These are phyloP conservation scores for Phytophthora pisi DNA, from an alignment of 352 stramenopile genomes.

Conservation along the genomic window DNA sequence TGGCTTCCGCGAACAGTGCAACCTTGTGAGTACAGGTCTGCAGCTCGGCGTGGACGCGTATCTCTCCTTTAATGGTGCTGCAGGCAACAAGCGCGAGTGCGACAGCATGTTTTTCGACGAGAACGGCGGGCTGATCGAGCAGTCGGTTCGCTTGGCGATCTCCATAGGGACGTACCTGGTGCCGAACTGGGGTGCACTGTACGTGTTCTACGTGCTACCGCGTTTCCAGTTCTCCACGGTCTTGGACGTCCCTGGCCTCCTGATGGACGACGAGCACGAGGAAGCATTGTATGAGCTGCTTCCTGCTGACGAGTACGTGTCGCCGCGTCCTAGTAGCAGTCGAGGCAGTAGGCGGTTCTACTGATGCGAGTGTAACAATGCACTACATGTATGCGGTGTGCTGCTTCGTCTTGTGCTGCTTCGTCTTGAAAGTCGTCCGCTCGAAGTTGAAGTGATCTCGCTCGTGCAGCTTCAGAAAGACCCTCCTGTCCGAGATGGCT, in stretches of 20 bases:
- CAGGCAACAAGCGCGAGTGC: constrained; percentile 47
- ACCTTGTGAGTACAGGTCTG: constrained; percentile 62
- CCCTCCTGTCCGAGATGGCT: constrained; percentile 1
- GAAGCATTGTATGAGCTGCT: constrained; percentile 23
- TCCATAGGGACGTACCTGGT: constrained; percentile 60
- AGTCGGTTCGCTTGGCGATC: constrained; percentile 56
- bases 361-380: constrained; percentile 10
- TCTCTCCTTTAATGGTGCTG: constrained; percentile 45
- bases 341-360: constrained; percentile 22
- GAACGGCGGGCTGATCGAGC: constrained; percentile 55
- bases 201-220: constrained; percentile 75
- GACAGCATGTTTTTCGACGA: constrained; percentile 80
- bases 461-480: background rate
- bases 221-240: constrained; percentile 68
- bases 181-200: constrained; percentile 70
- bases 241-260: constrained; percentile 63
- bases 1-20: constrained; percentile 45
- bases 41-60: constrained; percentile 70
- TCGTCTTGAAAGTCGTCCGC: constrained; percentile 3
- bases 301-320: constrained; percentile 20
- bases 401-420: too few species aligned
- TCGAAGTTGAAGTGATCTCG: constrained; percentile 16
- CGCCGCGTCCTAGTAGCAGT: constrained; percentile 6
- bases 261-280: constrained; percentile 24
- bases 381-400: too few species aligned